Conservation (phyloP, 1,284 basidiomycete species). For the Cryptococcus jaspeensis region DNA sequence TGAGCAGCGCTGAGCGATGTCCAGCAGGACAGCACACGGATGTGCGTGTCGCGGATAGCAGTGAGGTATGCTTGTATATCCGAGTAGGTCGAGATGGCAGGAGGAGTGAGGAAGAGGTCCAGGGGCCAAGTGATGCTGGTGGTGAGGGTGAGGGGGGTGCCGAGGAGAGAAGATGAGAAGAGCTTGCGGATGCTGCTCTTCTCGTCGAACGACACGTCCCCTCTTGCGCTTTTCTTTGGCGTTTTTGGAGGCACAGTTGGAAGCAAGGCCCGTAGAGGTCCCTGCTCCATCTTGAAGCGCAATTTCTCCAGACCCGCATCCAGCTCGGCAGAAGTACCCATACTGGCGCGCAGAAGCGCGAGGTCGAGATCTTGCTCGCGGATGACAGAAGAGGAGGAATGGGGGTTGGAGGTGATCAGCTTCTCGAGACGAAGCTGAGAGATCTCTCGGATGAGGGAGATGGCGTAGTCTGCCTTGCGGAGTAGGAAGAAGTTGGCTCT, state of each 20-base stretch:
- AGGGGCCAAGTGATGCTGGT: slow-evolving; percentile 79
- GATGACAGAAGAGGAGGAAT: slow-evolving; percentile 65
- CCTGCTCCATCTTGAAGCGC: slow-evolving; percentile 70
- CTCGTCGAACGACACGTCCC: not conserved
- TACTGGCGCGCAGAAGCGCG: slow-evolving; percentile 72
- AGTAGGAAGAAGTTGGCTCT: slow-evolving; percentile 78
- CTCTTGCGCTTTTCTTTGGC: not conserved
- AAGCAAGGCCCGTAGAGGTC: slow-evolving; percentile 72
- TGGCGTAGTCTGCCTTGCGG: slow-evolving; percentile 79
- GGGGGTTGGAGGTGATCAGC: slow-evolving; percentile 59
- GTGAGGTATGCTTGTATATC: slow-evolving; percentile 78
- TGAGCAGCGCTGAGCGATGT: slow-evolving; percentile 76
- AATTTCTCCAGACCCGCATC: slow-evolving; percentile 69
- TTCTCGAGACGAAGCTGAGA: slow-evolving; percentile 73
- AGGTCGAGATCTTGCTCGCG: slow-evolving; percentile 81
- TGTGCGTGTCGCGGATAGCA: slow-evolving; percentile 77
- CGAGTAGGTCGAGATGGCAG: slow-evolving; percentile 71
- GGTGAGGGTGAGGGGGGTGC: slow-evolving; percentile 68
- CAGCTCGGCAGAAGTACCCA: slow-evolving; percentile 79
- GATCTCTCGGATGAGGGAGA: slow-evolving; percentile 76
- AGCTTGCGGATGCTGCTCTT: slow-evolving; percentile 22
- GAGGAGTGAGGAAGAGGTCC: slow-evolving; percentile 77
- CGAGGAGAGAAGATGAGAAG: slow-evolving; percentile 74
- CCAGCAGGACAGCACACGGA: slow-evolving; percentile 76
- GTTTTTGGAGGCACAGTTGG: slow-evolving; percentile 56